Base-by-base conservation (phyloP, 371 early-diverging fungal genomes). In the Basidiobolus heterosporus region DNA sequence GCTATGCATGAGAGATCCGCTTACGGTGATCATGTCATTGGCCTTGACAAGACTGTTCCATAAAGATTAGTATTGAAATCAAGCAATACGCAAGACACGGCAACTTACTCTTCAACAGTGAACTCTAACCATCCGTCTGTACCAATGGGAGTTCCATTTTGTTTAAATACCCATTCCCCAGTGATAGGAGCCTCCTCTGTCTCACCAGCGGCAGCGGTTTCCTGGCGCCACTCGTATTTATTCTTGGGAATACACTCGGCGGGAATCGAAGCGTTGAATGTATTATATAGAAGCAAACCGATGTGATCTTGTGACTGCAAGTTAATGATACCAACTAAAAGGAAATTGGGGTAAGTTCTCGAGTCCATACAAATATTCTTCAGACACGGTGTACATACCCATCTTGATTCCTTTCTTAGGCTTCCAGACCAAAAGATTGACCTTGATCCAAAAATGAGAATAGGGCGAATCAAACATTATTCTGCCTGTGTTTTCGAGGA, bases 221-320 rank as follows among this genome's bases (percentile, higher is more conserved):
- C 51, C 9, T 30, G 30, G 18, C 59, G 59, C 82, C 81, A 89
- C 55, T 74, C 71, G 59, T 80, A 91, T 53, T 67, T 74, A 53
- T 70, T 66, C 48, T 69, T 62, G 30, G 83, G 81, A 46, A 94
- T 87, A 46, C 75, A 67, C 53, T 78, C 74, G 17, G 78, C 72
- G 0, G 92, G 82, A 44, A 94, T 91, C 13, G 91, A 88, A 11
- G 91, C 93, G 54, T 95, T 95, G 69, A 95, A 91, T 8, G 89
- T 84, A 37, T 88, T 86, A 60, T 82, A 85, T 45, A 92, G 72
- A 51, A 95, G 71, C 21, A 91, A 65, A 59, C 92, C 93, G 54
- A 95, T 84, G 54, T 95, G 95, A 61, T 90, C 89, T n/a, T 84
- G 74, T 45, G 91, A 90, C 49, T 91, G 90, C 41, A 90, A 74